Base-by-base conservation (phyloP, 129 eudicot genomes). In the Sambucus nigra region DNA sequence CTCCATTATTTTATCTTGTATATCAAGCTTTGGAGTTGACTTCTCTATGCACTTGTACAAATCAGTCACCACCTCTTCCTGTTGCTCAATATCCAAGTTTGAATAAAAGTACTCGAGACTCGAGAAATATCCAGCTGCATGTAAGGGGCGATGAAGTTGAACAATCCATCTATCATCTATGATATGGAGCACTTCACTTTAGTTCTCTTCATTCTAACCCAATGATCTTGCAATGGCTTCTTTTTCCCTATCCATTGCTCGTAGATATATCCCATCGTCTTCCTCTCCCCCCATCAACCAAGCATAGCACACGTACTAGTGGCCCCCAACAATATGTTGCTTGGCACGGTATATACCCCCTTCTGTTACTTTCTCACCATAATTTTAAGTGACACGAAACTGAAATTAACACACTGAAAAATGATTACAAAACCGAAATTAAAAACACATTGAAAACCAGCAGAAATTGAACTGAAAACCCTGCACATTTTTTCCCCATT, bases 211-310 rank as follows among this genome's bases (percentile, higher is more conserved):
- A 12, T 59, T 25, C 7, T 32, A 14, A n/a, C 1, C 3, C 12
- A 75, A 60, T 3, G 61, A 9, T 4, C 11, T 12, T 12, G 65
- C 69, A 45, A 75, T 70, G 14, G 57, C 31, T 54, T 69, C 80
- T 23, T 75, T 75, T 13, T 64, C 72, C 9, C 47, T 55, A 56
- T 73, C 74, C 74, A 73, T 73, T 3, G 65, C 57, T 63, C 59
- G 55, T 60, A 66, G 4, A n/a, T n/a, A n/a, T n/a, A n/a, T n/a
- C 76, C 55, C 65, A 63, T 74, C 0, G 80, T 68, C 22, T 25
- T 63, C 18, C 25, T 47, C 26, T 64, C n/a, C n/a, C 61, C 0
- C 63, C 64, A 26, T 64, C 56, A 31, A 64, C 76, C 10, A 59
- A 3, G 2, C 67, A 40, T 16, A 67, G 47, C 22, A 65, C 69